Evolutionary conservation across 2,329 filamentous ascomycete species (phyloP), one percentile per base, ranked within the genome.

Genomic region (Talaromyces atroroseus): DNA sequence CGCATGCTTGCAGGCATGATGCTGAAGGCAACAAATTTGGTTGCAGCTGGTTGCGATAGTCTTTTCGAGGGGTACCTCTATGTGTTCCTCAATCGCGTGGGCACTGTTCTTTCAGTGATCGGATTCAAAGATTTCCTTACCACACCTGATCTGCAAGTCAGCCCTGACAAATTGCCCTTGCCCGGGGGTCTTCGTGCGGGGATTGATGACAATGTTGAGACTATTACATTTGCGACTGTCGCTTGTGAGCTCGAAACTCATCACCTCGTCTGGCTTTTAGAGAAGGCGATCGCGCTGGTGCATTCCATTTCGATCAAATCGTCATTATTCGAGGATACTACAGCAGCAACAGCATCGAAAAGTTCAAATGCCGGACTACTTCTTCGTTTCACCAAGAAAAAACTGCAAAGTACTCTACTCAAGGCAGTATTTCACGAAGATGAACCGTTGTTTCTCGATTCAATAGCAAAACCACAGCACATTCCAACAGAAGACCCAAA

Each of bases 41-140:
- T 62, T 46, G 16, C 58, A 21, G 63, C 63, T 14, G 69, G 74
- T 23, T 62, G 64, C 20, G 61, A 68, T 16, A 57, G 76, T 5
- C 62, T 77, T 16, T 49, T 54, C 34, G 76, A 78, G 63, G 76
- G 75, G 0, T 69, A 73, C 26, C 61, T 78, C 7, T 74, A 64
- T 46, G 51, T 69, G 10, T 54, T 75, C 4, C 61, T 78, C 1
- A 60, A 68, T 32, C 71, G 74, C 10, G 67, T 74, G 14, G 76
- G 76, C 0, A 69, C 66, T 26, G 57, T 76, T 20, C 61, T 79
- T 5, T 71, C 71, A 11, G 59, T 73, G 1, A 69, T 73, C 3
- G 64, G 71, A 5, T 78, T 78, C 57, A 64, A 68, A 14, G 71
- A 74, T 29, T 45, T 72, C 29, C 52, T 66, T 50, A 53, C 61